These are phyloP conservation scores for Lipomyces kockii DNA, from an alignment of 805 yeast genomes.

Conservation along the genomic window DNA sequence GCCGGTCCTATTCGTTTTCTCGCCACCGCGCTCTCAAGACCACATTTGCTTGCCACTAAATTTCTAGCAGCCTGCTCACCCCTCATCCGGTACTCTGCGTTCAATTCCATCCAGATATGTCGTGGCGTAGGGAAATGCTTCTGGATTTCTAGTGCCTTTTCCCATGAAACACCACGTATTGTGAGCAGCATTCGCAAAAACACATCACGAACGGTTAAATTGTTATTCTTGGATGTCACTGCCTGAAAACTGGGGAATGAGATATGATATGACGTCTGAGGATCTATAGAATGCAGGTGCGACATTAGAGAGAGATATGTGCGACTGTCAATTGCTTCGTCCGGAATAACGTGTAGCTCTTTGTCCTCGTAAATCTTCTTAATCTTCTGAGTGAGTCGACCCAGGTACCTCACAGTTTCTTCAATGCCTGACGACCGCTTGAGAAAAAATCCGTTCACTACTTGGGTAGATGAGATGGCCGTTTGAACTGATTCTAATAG, in stretches of 20 bases:
- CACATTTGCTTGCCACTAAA: conserved; percentile 18
- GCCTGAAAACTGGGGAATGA: conserved; percentile 62
- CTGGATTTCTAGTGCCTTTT: conserved; percentile 82
- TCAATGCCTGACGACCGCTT: conserved; percentile 72
- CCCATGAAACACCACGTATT: conserved; percentile 78
- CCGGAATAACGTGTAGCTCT: conserved; percentile 50
- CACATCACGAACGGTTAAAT: conserved; percentile 74
- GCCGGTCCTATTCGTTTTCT: conserved; percentile 58
- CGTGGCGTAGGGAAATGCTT: conserved; percentile 70
- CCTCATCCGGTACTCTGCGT: conserved; percentile 23
- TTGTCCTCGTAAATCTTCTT: conserved; percentile 48
- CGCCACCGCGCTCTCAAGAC: conserved; percentile 45
- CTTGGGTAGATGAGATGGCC: conserved; percentile 69
- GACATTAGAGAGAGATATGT: conserved; percentile 22
- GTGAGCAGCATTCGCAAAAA: conserved; percentile 79
- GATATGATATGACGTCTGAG: conserved; percentile 47
- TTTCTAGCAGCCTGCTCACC: conserved; percentile 44
- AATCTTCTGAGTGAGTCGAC: conserved; percentile 55
- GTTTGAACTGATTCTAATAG: conserved; percentile 69
- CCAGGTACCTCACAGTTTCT: conserved; percentile 69
- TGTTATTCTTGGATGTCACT: conserved; percentile 68
- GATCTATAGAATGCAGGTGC: conserved; percentile 24
- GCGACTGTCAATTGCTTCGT: conserved; percentile 22
- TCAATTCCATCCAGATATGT: conserved; percentile 57
- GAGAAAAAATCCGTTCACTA: conserved; percentile 67